Evolutionary conservation across 352 stramenopile species (phyloP), one percentile per base, ranked within the genome.

Genomic region (Pilasporangium apinafurcum): DNA sequence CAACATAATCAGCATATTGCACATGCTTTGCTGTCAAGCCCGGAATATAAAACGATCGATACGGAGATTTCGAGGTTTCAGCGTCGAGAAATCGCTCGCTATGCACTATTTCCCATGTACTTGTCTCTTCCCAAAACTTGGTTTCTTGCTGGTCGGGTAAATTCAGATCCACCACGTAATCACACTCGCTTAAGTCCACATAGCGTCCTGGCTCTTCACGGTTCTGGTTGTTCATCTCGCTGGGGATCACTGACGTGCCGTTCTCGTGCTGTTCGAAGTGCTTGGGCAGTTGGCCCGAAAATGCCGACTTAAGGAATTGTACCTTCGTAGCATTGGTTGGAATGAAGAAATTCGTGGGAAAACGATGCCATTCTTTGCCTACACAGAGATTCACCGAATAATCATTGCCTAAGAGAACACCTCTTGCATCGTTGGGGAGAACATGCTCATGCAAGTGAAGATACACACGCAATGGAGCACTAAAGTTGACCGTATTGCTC

Each of bases 361-460:
- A 99, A 32, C 92, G 73, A 70, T 99, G 92, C 96, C 96, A 99
- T 86, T 99, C 96, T 52, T 95, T 96, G 32, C 90, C 86, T n/a
- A 97, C 79, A 60, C 96, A 99, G 18, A 99, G 65, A 14, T 50
- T 84, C 25, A 80, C 48, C 3, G 26, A 25, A 4, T 25, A 41
- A 37, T 41, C 38, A 39, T 45, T 7, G 33, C 30, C 27, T 26
- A 54, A 16, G 5, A 76, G 51, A 34, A 53, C 52, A 2, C 37
- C 48, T 37, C 22, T 60, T 6, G 58, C 45, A 8, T 48, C 47
- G 18, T 63, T 71, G n/a, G 75, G 74, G 9, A 87, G 51, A 36
- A 86, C 52, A 20, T 77, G 64, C 27, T 78, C 59, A 39, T 75
- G 57, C 8, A 89, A 45, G 51, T 89, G 73, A 5, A 78, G 60